A percentile compares a stretch with the other conserved stretches of the same genome.
Conservation (phyloP, 805 yeast species). For the Wickerhamomyces xylosicus region DNA sequence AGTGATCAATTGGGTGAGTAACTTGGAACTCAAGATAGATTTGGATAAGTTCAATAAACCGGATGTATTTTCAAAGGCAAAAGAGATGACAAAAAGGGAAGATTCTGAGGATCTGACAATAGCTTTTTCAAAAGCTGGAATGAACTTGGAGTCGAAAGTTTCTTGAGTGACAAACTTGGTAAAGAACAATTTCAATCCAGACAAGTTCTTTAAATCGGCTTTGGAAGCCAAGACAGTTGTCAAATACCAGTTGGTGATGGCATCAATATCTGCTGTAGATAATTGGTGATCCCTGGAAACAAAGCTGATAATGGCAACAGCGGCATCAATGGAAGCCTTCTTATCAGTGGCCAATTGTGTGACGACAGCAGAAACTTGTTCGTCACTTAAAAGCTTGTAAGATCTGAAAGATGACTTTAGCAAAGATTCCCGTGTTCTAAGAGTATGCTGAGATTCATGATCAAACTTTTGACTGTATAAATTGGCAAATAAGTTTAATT, state of each 20-base stretch:
- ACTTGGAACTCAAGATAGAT: conserved; percentile 31
- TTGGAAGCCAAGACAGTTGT: conserved; percentile 38
- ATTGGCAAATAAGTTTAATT: conserved; percentile 19
- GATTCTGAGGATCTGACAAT: conserved; percentile 70
- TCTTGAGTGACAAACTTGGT: conserved; percentile 30
- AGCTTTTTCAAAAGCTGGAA: conserved; percentile 65
- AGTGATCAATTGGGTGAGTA: conserved; percentile 40
- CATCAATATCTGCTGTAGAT: conserved; percentile 14
- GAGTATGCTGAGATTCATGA: conserved; percentile 27
- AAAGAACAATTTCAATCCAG: conserved; percentile 35
- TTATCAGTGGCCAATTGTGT: conserved; percentile 8
- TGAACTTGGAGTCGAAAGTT: conserved; percentile 27
- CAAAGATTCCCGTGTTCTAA: conserved; percentile 27
- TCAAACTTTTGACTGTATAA: conserved; percentile 10
- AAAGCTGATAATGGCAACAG: conserved; percentile 25
- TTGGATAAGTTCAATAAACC: conserved; percentile 32
- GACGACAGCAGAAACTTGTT: conserved; percentile 9
- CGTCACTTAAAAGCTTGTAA: conserved; percentile 14
- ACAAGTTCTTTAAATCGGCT: conserved; percentile 25
- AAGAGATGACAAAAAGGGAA: conserved; percentile 31
- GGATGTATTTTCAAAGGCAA: conserved; percentile 41
- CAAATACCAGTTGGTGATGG: conserved; percentile 20
- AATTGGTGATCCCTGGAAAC: conserved; percentile 18
- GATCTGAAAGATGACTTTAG: conserved; percentile 20
- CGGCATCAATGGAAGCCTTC: conserved; percentile 24